Evolutionary conservation across 2,329 filamentous ascomycete species (phyloP), one percentile per base, ranked within the genome.

Genomic region (Aureobasidium zeae): DNA sequence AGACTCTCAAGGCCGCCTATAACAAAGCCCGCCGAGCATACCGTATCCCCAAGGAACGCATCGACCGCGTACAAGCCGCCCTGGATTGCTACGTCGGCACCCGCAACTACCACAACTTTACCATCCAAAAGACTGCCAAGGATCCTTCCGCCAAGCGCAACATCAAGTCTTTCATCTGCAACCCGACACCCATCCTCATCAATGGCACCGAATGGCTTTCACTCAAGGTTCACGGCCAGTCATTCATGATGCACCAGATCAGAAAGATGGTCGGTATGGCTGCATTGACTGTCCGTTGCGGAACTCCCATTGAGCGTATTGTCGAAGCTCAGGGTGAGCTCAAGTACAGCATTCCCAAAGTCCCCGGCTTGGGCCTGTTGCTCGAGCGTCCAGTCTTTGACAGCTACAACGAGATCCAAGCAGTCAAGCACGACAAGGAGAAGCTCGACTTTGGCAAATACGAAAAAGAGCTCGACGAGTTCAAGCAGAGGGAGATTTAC

Each of bases 161-260:
- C 58, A 98, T 98, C 70, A 91, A 88, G 61, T 91, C 85, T 2
- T 98, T 98, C 68, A 71, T 81, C 26, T 81, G 86, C 25, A 83
- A 86, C 61, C 67, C 70, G 3, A 69, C 75, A 39, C 86, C 87
- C 1, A 59, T 63, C 21, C 49, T 62, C 7, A 62, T 62, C 25
- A 57, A 59, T 32, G 59, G 59, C 9, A 95, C 87, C 2, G 84
- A 98, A 68, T 98, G 91, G 91, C 72, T 98, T 4, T 91, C 83
- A 31, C 72, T 96, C 52, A 94, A 94, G 61, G 88, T 98, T 17
- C 91, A 98, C 63, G 91, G 91, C 0, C 91, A 98, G 65, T 89
- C 83, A 58, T 98, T 98, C 73, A 98, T 98, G 91, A 98, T 98
- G 91, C 91, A 98, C 64, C 91, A 98, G 68, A 98, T 98, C 63